phyloP scores from a whole-genome alignment of 345 rosid genomes.

The Orychophragmus violaceus region DNA sequence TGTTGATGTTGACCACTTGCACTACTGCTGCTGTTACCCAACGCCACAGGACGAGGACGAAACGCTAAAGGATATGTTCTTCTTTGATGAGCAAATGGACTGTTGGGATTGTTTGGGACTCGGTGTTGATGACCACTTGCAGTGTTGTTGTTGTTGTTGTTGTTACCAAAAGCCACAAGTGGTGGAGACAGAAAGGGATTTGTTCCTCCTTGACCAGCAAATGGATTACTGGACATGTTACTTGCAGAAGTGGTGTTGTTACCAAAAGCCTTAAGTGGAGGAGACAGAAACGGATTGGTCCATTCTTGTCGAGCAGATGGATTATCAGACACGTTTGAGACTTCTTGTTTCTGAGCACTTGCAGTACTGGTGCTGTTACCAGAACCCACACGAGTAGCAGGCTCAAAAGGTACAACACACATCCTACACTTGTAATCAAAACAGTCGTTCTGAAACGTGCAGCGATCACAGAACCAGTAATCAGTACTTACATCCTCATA shows the following conservation, averaged over 20 bases:
- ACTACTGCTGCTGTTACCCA: not conserved
- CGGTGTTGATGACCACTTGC: not conserved
- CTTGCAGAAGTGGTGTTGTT: too few relatives aligned
- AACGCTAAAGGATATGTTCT: not conserved
- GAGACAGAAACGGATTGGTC: not conserved
- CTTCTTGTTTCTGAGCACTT: not conserved
- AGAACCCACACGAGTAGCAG: not conserved
- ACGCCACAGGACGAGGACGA: not conserved
- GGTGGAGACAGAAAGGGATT: not conserved
- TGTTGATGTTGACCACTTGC: not conserved
- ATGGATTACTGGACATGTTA: not conserved
- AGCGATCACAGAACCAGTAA: conserved; percentile 1
- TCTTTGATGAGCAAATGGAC: not conserved
- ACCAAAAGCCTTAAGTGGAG: not conserved
- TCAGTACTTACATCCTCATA: not conserved
- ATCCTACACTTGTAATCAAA: not conserved
- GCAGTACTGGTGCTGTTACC: not conserved
- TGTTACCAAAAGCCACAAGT: not conserved
- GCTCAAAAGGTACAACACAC: not conserved
- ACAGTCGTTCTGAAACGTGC: not conserved
- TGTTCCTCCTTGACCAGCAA: not conserved
- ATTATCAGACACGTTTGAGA: not conserved
- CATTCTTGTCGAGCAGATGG: not conserved
- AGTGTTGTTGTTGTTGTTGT: not conserved
- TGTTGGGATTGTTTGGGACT: not conserved